Base-by-base conservation (phyloP, 176 grass and related monocot species). In the Raddia distichophylla region DNA sequence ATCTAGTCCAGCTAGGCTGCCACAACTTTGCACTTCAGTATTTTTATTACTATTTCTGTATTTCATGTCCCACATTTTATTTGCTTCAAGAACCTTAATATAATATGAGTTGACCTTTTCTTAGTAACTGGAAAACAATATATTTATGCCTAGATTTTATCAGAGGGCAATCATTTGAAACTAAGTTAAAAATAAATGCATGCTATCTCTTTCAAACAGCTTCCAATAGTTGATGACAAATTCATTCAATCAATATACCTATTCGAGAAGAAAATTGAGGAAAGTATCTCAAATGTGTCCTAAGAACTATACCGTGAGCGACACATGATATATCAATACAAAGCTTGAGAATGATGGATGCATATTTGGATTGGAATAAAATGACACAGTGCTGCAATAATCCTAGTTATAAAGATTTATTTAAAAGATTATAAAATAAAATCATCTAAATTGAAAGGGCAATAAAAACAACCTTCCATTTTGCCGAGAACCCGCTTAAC, bases 401-500 rank as follows among this genome's bases (percentile, higher is more conserved):
- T 77, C 84, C 4, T 51, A 73, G 22, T 53, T 57, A 13, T 10
- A 14, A 10, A 0, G 35, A 12, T 73, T 55, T 34, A 15, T 67
- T 52, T 9, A 8, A 62, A 78, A 54, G 8, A 5, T 78, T 5
- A 6, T 49, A 65, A 61, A 72, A 46, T 14, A 3, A 10, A 49
- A 68, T 32, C 15, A 10, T 18, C 19, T 71, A 5, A 73, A 85
- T 10, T 16, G 80, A 20, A 60, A 32, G 9, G 69, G 47, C 37
- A n/a, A 9, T 9, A 43, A 74, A 27, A 82, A 0, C 6, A 67
- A 98, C 93, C 95, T 95, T 98, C 86, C 95, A 98, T 95, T 82
- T 95, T 98, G 46, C 83, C 82, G 5, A 98, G 88, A 59, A 98
- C 95, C 63, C 95, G 82, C 82, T 98, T 98, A 64, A 95, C 92